phyloP scores from a whole-genome alignment of 2,329 filamentous ascomycete species.

The Colletotrichum echinochloae region DNA sequence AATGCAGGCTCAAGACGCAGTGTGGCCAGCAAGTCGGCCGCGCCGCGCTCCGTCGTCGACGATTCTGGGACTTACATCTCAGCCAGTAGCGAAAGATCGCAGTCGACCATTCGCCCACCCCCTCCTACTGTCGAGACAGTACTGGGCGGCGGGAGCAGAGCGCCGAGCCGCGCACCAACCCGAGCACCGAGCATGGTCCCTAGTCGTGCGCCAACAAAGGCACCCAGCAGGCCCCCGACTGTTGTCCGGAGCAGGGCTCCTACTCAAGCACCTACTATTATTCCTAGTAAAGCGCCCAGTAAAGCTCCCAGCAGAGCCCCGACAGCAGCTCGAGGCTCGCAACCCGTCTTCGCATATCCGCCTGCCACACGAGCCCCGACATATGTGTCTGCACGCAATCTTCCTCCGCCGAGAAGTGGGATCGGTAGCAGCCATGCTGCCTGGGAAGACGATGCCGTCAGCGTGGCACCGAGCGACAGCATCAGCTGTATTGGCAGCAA shows the following conservation, averaged over 20 bases:
- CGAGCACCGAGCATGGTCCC: slow-evolving; percentile 41
- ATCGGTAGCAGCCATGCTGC: slow-evolving; percentile 55
- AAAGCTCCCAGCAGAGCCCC: slow-evolving; percentile 17
- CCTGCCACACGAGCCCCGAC: slow-evolving; percentile 44
- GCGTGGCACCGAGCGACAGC: slow-evolving; percentile 70
- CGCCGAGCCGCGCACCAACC: slow-evolving; percentile 46
- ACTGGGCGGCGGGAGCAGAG: slow-evolving; percentile 48
- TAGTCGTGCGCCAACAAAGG: slow-evolving; percentile 34
- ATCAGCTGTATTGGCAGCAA: slow-evolving; percentile 69
- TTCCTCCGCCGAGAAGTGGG: slow-evolving; percentile 56
- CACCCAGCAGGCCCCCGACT: slow-evolving; percentile 24
- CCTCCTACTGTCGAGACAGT: slow-evolving; percentile 46
- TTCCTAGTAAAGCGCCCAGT: slow-evolving; percentile 22
- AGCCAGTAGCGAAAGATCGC: slow-evolving; percentile 54
- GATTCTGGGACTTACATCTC: slow-evolving; percentile 61
- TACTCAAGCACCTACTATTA: slow-evolving; percentile 17
- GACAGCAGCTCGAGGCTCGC: slow-evolving; percentile 18
- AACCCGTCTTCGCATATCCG: slow-evolving; percentile 35
- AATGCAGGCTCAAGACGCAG: slow-evolving; percentile 53
- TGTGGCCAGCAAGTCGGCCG: slow-evolving; percentile 43
- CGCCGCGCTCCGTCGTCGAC: slow-evolving; percentile 13
- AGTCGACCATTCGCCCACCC: slow-evolving; percentile 50
- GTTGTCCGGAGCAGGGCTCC: slow-evolving; percentile 23
- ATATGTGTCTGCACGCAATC: slow-evolving; percentile 48
- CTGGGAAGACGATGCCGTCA: slow-evolving; percentile 63